A percentile compares a stretch with the other conserved stretches of the same genome.
phyloP scores from a whole-genome alignment of 2,329 filamentous ascomycete genomes.

The Aurifilum marmelostoma region DNA sequence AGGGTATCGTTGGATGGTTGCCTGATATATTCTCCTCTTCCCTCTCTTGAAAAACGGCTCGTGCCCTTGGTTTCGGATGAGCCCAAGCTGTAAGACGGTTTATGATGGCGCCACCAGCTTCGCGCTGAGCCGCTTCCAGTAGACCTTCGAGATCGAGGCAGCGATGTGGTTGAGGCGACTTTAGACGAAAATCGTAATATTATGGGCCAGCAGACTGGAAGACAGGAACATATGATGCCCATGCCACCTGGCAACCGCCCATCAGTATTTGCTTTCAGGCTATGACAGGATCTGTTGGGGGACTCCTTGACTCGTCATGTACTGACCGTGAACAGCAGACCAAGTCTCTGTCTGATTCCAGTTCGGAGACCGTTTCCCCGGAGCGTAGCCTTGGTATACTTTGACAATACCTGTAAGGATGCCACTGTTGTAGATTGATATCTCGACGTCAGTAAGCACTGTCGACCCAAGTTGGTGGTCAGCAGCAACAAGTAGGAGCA shows the following conservation, averaged over 20 bases:
- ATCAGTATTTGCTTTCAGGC: background rate
- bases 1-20: background rate
- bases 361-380: conserved; percentile 12
- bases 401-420: conserved; percentile 20
- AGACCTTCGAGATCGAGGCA: background rate
- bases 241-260: background rate
- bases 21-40: background rate
- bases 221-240: conserved; percentile 18
- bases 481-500: too few relatives aligned
- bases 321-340: conserved; percentile 24
- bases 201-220: conserved; percentile 22
- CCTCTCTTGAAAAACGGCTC: conserved; percentile 1
- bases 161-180: background rate
- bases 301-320: background rate
- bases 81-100: background rate
- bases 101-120: conserved; percentile 14
- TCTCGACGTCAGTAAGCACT: background rate
- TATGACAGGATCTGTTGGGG: background rate
- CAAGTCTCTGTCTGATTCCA: conserved; percentile 18
- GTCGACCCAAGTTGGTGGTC: background rate
- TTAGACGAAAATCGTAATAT: background rate
- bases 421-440: background rate
- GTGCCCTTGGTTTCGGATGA: background rate
- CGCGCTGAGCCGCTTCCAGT: conserved; percentile 4
- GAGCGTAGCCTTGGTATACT: conserved; percentile 6